These are phyloP conservation scores for Capsicum baccatum DNA, from an alignment of 257 asterid genomes.

Conservation along the genomic window DNA sequence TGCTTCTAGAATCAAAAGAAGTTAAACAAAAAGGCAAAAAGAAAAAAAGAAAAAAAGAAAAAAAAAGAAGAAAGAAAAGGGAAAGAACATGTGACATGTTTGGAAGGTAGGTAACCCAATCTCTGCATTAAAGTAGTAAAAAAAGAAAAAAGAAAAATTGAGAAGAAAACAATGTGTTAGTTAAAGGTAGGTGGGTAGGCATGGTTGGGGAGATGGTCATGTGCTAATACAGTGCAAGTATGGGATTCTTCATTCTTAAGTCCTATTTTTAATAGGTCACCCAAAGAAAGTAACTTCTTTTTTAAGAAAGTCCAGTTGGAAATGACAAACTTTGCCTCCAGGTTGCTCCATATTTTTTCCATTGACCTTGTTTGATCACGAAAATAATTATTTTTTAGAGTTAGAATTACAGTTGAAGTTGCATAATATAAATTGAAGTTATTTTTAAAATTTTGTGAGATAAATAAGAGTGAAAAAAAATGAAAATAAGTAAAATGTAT, in stretches of 20 bases:
- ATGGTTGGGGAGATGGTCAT: slow-evolving; percentile 28
- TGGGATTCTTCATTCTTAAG: slow-evolving; percentile 30
- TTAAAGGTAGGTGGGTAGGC: slow-evolving; percentile 29
- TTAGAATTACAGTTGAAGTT: no score
- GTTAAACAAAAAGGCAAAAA: background rate
- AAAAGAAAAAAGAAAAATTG: background rate
- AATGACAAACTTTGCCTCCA: slow-evolving; percentile 3
- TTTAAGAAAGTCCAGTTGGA: slow-evolving; percentile 25
- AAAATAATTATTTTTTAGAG: no score
- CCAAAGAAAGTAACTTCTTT: background rate
- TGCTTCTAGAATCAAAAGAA: background rate
- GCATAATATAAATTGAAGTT: no score
- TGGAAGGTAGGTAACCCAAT: slow-evolving; percentile 34
- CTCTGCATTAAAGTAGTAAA: slow-evolving; percentile 11
- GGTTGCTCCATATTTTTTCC: no score
- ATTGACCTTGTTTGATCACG: background rate
- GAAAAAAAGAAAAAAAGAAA: no score
- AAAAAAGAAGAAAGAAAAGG: slow-evolving; percentile 2
- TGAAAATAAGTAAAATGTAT: no score
- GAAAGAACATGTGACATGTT: slow-evolving; percentile 33
- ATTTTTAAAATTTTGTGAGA: no score
- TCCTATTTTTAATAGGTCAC: slow-evolving; percentile 1
- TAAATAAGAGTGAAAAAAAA: no score
- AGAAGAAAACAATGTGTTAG: slow-evolving; percentile 29
- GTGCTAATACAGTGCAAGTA: slow-evolving; percentile 33